A percentile compares a stretch with the other conserved stretches of the same genome.
Conservation (phyloP, 2,329 filamentous ascomycete genomes). For the Calonectria multiphialidica region DNA sequence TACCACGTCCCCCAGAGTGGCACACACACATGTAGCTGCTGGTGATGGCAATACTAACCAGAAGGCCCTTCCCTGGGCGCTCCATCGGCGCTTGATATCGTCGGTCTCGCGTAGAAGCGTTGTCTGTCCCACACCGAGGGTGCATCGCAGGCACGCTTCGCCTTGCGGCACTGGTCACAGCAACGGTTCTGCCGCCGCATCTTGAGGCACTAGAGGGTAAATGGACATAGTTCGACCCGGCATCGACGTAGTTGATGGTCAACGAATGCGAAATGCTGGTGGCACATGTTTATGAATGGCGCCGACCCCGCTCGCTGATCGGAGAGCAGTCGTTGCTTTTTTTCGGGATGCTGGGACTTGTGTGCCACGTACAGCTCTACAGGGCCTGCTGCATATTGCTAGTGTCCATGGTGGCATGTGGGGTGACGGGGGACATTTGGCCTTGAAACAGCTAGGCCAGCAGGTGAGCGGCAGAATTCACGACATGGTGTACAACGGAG, state of each 20-base stretch:
- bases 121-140: constrained; percentile 46
- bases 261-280: background rate
- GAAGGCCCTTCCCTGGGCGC: constrained; percentile 42
- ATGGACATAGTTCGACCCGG: background rate
- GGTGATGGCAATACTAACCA: constrained; percentile 32
- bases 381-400: background rate
- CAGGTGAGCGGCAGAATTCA: background rate
- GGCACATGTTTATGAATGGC: background rate
- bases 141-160: constrained; percentile 45
- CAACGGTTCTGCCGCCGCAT: constrained; percentile 46
- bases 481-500: too few relatives aligned
- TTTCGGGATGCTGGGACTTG: background rate
- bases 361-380: background rate
- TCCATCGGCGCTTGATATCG: constrained; percentile 32
- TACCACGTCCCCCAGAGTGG: constrained; percentile 19
- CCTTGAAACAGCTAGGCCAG: background rate
- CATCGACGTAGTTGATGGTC: background rate
- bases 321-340: background rate
- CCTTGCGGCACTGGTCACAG: constrained; percentile 46
- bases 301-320: background rate
- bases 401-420: background rate
- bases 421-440: too few relatives aligned
- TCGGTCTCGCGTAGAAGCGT: constrained; percentile 38
- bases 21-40: constrained; percentile 18
- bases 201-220: background rate